phyloP scores from a whole-genome alignment of 2,329 filamentous ascomycete species.

The Verticillium zaregamsianum region DNA sequence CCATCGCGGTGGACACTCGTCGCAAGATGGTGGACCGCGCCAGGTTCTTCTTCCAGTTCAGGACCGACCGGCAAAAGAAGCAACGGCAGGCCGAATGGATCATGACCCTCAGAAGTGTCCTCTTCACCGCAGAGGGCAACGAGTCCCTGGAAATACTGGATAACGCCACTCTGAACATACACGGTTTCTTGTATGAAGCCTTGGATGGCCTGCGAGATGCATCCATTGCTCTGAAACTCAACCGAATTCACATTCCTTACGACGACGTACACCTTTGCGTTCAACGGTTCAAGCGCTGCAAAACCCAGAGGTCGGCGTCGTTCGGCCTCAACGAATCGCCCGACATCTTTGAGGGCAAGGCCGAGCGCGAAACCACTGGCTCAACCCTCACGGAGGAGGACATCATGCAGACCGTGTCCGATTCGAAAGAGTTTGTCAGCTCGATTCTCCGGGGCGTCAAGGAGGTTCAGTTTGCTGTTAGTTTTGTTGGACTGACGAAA shows the following conservation, averaged over 20 bases:
- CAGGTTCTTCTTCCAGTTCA: conserved; percentile 79
- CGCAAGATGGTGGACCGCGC: conserved; percentile 88
- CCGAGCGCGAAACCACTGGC: conserved; percentile 69
- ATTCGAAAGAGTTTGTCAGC: conserved; percentile 87
- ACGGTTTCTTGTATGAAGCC: conserved; percentile 83
- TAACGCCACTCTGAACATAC: conserved; percentile 81
- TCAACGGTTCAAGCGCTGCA: conserved; percentile 48
- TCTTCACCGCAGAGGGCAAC: conserved; percentile 80
- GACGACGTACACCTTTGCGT: conserved; percentile 73
- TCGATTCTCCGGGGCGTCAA: conserved; percentile 90
- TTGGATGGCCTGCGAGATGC: conserved; percentile 86
- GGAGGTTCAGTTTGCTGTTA: conserved; percentile 92
- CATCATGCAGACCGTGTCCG: conserved; percentile 78
- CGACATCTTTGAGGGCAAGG: conserved; percentile 64
- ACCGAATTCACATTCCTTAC: conserved; percentile 83
- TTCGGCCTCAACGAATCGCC: conserved; percentile 37
- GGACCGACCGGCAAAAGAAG: conserved; percentile 49
- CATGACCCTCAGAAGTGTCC: conserved; percentile 74
- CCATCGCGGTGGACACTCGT: conserved; percentile 84
- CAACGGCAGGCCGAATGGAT: conserved; percentile 88
- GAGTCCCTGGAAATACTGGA: conserved; percentile 88
- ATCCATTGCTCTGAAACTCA: conserved; percentile 84
- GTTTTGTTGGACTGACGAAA: conserved; percentile 83
- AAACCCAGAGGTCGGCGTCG: conserved; percentile 24
- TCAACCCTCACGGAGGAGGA: conserved; percentile 63